phyloP scores from a whole-genome alignment of 2,329 filamentous ascomycete genomes.

The Tricladium varicosporioides region DNA sequence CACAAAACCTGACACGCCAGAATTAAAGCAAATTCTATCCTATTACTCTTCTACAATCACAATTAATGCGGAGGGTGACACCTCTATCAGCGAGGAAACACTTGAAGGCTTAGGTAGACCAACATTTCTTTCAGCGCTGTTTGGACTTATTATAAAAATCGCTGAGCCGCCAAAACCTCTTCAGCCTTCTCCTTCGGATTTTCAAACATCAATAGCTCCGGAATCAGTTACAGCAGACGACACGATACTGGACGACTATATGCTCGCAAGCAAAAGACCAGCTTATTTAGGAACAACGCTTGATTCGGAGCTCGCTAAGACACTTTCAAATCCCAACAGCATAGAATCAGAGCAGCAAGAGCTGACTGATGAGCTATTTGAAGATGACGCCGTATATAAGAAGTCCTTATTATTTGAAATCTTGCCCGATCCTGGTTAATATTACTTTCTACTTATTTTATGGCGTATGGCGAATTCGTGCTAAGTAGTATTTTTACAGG shows the following conservation, averaged over 20 bases:
- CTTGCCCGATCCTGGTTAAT: slow-evolving; percentile 66
- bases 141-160: slow-evolving; percentile 73
- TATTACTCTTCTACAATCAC: slow-evolving; percentile 90
- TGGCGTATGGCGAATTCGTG: background rate
- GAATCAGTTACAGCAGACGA: background rate
- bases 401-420: slow-evolving; percentile 33
- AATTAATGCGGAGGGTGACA: slow-evolving; percentile 91
- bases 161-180: slow-evolving; percentile 42
- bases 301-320: slow-evolving; percentile 2
- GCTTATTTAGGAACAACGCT: slow-evolving; percentile 14
- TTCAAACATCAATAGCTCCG: background rate
- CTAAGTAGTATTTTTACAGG: slow-evolving; percentile 43
- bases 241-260: slow-evolving; percentile 8
- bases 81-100: slow-evolving; percentile 84
- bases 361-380: slow-evolving; percentile 12
- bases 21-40: slow-evolving; percentile 78
- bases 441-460: slow-evolving; percentile 7
- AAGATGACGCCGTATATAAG: slow-evolving; percentile 15
- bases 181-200: slow-evolving; percentile 8
- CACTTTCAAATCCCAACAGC: background rate
- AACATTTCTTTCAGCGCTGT: slow-evolving; percentile 69
- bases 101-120: slow-evolving; percentile 92
- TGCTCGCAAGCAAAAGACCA: slow-evolving; percentile 16
- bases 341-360: slow-evolving; percentile 5
- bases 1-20: slow-evolving; percentile 59